Evolutionary conservation across 768 basidiomycete species (phyloP).

Genomic region (Boletus vermiculosoides): DNA sequence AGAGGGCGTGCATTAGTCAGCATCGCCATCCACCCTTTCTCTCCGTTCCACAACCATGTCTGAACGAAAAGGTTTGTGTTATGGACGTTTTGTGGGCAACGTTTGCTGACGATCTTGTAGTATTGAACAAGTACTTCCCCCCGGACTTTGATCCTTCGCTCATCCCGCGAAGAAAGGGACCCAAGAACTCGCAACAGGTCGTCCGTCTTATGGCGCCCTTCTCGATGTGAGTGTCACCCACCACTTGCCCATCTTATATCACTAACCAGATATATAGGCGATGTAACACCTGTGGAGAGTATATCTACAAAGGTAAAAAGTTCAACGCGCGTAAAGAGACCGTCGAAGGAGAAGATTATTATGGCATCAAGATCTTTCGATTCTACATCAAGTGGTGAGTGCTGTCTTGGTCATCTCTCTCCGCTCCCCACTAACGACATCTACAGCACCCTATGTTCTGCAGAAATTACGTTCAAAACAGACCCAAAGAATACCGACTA

Average conservation of each 20-base stretch:
- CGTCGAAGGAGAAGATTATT: conserved; percentile 94
- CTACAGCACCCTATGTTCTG: conserved; percentile 85
- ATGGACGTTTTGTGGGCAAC: neutral
- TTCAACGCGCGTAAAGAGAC: conserved; percentile 99
- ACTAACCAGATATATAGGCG: conserved; percentile 51
- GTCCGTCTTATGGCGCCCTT: conserved; percentile 99
- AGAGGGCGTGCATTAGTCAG: conserved; percentile 29
- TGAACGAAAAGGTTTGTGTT: conserved; percentile 69
- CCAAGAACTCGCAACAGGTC: conserved; percentile 94
- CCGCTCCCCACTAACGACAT: conserved; percentile 12
- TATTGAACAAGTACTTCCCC: conserved; percentile 94
- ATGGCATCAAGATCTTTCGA: conserved; percentile 95
- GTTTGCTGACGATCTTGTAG: conserved; percentile 38
- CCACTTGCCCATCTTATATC: neutral
- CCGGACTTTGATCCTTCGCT: conserved; percentile 98
- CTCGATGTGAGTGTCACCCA: conserved; percentile 68
- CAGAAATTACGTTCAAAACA: conserved; percentile 99
- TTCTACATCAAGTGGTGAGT: conserved; percentile 88
- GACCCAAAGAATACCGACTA: conserved; percentile 98
- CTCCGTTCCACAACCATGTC: conserved; percentile 51
- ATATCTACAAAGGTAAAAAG: conserved; percentile 99
- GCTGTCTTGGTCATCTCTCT: conserved; percentile 17
- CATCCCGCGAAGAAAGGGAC: conserved; percentile 86
- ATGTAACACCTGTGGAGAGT: conserved; percentile 95
- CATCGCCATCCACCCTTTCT: conserved; percentile 12